Base-by-base conservation (phyloP, 441 rosid genomes). In the Erodium chrysanthum region DNA sequence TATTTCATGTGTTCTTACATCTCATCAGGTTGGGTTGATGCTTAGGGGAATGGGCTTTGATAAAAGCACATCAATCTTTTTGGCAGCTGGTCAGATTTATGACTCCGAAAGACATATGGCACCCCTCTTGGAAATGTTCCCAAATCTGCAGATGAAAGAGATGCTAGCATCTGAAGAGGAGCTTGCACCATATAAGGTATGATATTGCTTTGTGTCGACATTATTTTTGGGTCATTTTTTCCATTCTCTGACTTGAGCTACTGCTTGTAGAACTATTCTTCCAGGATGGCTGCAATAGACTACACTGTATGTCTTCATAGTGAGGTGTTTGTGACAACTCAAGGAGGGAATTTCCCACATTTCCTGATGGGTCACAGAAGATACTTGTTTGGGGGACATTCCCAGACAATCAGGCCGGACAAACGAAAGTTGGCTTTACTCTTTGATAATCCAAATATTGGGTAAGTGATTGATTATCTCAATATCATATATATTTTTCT, bases 251-350 rank as follows among this genome's bases (percentile, higher is more conserved):
- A 84, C 81, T 73, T 70, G 73, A 72, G 67, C 73, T 79, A 11
- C 74, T 80, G 76, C 75, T 74, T 75, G 66, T 81, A 96, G 99
- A 96, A 96, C 82, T 96, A 74, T 74, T 96, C 99, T 72, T 92
- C 99, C 31, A 89, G 99, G 85, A 96, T 92, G 98, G 99, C 99
- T 69, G 99, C 99, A 0, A 89, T 96, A 84, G 99, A 96, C 79
- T 96, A 96, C 79, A 92, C 98, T 11, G 96, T 92, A 65, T 96
- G 99, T 80, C 99, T 96, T 77, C 97, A 96, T 78, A 96, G 99
- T 76, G 99, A 95, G 80, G 99, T 88, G 44, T 95, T 95, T 84
- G 99, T 95, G 77, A 95, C 99, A n/a, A 95, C 99, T 66, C 99
- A 95, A 81, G 99, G 98, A 70, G 99, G 99, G 67, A 95, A 95